Conservation (phyloP, 805 yeast genomes). For the Jamesozyma hellenica region DNA sequence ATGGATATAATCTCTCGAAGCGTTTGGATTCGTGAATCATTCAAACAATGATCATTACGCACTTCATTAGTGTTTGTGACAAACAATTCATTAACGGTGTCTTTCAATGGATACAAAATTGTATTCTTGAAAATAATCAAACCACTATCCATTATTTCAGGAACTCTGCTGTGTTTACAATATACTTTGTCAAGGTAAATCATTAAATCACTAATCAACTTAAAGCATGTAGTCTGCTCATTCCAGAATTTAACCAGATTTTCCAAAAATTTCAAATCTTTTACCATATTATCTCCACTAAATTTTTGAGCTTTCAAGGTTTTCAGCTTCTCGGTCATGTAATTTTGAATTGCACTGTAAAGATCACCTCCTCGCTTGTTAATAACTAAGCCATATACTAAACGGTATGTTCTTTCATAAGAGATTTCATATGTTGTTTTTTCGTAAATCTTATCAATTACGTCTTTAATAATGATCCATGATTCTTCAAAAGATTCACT, state of each 20-base stretch:
- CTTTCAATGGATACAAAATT: constrained; percentile 41
- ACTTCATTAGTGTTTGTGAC: constrained; percentile 26
- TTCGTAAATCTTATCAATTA: constrained; percentile 60
- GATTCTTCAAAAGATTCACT: constrained; percentile 48
- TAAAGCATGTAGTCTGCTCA: constrained; percentile 60
- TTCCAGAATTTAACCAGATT: constrained; percentile 43
- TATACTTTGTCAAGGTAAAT: constrained; percentile 83
- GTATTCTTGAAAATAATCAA: constrained; percentile 53
- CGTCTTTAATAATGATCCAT: constrained; percentile 57
- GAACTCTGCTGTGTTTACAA: constrained; percentile 55
- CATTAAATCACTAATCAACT: constrained; percentile 71
- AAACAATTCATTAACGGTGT: constrained; percentile 42
- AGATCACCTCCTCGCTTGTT: constrained; percentile 12
- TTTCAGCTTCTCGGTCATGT: constrained; percentile 9
- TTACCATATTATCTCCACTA: constrained; percentile 5
- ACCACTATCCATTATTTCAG: constrained; percentile 65
- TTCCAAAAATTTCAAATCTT: constrained; percentile 30
- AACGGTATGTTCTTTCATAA: constrained; percentile 73
- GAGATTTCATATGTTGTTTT: constrained; percentile 66
- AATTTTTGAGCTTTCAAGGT: constrained; percentile 1
- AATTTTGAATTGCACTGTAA: constrained; percentile 8
- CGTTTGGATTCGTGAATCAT: constrained; percentile 29
- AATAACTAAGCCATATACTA: constrained; percentile 66
- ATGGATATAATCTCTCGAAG: constrained; percentile 55
- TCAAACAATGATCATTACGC: background rate